phyloP scores from a whole-genome alignment of 306 rosid genomes.

The Echinosophora koreensis region DNA sequence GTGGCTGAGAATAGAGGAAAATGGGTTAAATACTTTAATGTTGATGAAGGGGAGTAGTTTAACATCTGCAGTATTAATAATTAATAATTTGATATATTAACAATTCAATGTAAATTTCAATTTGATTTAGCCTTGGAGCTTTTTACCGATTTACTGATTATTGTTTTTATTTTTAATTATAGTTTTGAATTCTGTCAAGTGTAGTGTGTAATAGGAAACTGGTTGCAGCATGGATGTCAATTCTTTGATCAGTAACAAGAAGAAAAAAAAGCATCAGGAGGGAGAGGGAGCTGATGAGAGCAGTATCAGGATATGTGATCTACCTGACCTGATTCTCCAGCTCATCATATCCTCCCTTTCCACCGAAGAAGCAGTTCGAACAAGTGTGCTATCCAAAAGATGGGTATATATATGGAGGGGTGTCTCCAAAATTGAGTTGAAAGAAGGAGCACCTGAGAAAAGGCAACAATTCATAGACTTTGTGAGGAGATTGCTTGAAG shows the following conservation, averaged over 20 bases:
- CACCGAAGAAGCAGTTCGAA: slow-evolving; percentile 16
- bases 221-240: not conserved
- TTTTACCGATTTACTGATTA: not conserved
- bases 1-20: not conserved
- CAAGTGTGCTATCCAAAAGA: slow-evolving; percentile 2
- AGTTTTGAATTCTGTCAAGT: not conserved
- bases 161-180: not conserved
- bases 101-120: not conserved
- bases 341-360: slow-evolving; percentile 7
- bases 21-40: not conserved
- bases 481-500: slow-evolving; percentile 3
- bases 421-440: slow-evolving; percentile 2
- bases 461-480: not conserved
- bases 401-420: not conserved
- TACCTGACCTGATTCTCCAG: not conserved
- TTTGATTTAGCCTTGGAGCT: not conserved
- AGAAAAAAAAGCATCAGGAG: not conserved
- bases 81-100: not conserved
- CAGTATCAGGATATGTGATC: not conserved
- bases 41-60: not conserved
- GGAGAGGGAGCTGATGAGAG: not conserved
- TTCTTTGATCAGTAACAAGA: not conserved
- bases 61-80: too few species aligned
- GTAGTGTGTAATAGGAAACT: not conserved
- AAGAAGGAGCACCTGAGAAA: not conserved